Base-by-base conservation (phyloP, 2,329 filamentous ascomycete species). In the Ophiostoma populinum region DNA sequence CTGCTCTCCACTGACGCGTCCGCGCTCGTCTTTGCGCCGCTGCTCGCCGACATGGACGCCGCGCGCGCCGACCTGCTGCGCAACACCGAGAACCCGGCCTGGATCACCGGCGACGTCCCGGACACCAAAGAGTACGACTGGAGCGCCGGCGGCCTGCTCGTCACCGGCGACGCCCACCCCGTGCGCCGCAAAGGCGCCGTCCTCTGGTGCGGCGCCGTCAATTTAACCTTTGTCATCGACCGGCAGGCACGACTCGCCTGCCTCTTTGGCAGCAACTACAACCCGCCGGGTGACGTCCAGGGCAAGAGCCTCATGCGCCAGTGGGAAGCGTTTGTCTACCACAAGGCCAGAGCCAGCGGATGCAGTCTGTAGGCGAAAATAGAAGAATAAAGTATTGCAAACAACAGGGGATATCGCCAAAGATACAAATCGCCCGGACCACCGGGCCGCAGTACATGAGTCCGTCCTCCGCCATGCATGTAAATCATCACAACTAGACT, bases 1-100 rank as follows among this genome's bases (percentile, higher is more conserved):
- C 42, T 71, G 0, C 53, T 72, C 6, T 16, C 21, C 4, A 19
- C 22, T 5, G 53, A 48, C 15, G 49, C 51, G 0, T 47, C 47
- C 4, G 51, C 58, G 1, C 43, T 52, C 28, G 55, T 71, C 49
- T 69, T 68, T 42, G 44, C 49, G 34, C 55, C 63, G 0, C 64
- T 65, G 35, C 55, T 70, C 1, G 47, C 42, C 4, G 37, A 42
- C 0, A n/a, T n/a, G n/a, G 33, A 21, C 44, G 28, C 26, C 42
- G 10, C 42, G 43, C 46, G 32, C 42, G 24, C 13, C 26, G 9
- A 45, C 40, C 40, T 49, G 13, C 42, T 54, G 19, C 47, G 49
- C 20, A 39, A 42, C 7, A 51, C 53, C 35, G 42, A 50, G 19
- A 9, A 43, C 15, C 41, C 47, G 1, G 40, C 40, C 9, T 52